Base-by-base conservation (phyloP, 306 rosid species). In the Cucumis melo region DNA sequence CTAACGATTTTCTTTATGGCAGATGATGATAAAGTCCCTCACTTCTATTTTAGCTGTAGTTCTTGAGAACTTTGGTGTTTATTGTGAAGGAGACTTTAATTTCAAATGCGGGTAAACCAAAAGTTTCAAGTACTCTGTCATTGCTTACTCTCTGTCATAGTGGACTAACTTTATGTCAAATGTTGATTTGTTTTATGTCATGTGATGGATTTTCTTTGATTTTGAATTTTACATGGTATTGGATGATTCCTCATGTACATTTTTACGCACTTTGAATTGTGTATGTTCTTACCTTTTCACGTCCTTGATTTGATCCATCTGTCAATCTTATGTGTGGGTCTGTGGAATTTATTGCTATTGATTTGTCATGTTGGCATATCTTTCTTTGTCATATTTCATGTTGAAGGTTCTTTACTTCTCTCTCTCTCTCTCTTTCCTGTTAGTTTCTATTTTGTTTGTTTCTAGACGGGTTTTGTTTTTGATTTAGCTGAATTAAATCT, bases 11-110 rank as follows among this genome's bases (percentile, higher is more conserved):
- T 53, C 2, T 82, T 74, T 83, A 71, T 79, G 82, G 78, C 99
- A 94, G 99, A 95, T 92, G 99, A 75, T 95, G 61, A 90, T 90
- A 75, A 95, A 95, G 89, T 81, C 96, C 75, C 82, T 95, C 67
- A 86, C 82, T 78, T 96, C 98, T 79, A 78, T 95, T 81, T 46
- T 81, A 73, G 99, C 98, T 0, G 97, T 95, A 29, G 83, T 95
- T 60, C 97, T 95, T 79, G 98, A 95, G 89, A 93, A 97, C 77
- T 89, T 92, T 77, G 91, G 87, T 60, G 84, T 85, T 78, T 95
- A 95, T 81, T 95, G 99, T 77, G 99, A 95, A 63, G 99, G 99
- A 75, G 98, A 95, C 81, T 95, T 95, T 82, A 86, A 90, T 81
- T 64, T 57, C 90, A 88, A 88, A 81, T 95, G 98, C 73, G 99